Base-by-base conservation (phyloP, 2,329 filamentous ascomycete genomes). In the Penicillium sp. region DNA sequence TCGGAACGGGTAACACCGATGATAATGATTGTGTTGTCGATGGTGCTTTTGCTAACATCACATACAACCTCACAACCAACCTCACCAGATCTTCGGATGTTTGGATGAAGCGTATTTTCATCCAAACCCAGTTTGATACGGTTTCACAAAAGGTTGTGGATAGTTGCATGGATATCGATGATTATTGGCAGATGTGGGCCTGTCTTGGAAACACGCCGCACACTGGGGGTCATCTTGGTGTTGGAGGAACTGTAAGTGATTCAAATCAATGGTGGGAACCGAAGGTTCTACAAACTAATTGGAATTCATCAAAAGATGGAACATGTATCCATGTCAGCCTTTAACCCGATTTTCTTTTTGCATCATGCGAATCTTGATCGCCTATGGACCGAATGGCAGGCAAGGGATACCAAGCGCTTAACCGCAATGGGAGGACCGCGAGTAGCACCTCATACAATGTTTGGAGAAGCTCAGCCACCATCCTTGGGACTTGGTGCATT, bases 21-120 rank as follows among this genome's bases (percentile, higher is more conserved):
- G 40, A 43, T n/a, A 26, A 43, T 19, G 40, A 43, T 13, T 43
- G 40, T 24, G 40, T 43, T 5, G 11, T 43, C 13, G 40, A 43
- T 43, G 40, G 40, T 19, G 40, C 40, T 19, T 43, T 43, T 26
- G 40, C 40, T 3, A 43, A 43, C 19, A 43, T 43, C 40, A 43
- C 18, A 3, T 43, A 24, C 21, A 43, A 10, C 21, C 19, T 43
- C 14, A 43, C 40, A 14, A 43, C 40, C n/a, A 43, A 43, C 21
- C 40, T 43, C 21, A 43, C 40, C 7, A n/a, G 26, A 16, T 8
- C 40, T 13, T n/a, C 40, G 6, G 19, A 11, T 5, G 23, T 19
- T 43, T 43, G 40, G 7, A 16, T 43, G 40, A 43, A 8, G 16
- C 40, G 40, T 24, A 10, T 43, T 2, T 43, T 43, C 19, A 26